Evolutionary conservation across 495 filamentous ascomycete species (phyloP).

Genomic region (Aspergillus diversus): DNA sequence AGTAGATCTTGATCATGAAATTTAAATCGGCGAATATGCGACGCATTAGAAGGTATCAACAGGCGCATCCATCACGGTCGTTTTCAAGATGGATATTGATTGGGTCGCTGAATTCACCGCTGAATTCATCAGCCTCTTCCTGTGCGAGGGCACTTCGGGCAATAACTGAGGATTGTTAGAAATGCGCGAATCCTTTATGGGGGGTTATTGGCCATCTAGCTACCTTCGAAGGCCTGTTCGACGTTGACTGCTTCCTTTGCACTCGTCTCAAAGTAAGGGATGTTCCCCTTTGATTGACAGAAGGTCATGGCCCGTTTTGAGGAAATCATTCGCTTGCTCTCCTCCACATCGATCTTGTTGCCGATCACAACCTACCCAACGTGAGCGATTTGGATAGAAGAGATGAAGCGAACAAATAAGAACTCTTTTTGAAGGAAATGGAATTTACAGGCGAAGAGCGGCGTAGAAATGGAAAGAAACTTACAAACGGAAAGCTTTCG

Average conservation of each 20-base stretch:
- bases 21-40: slow-evolving; percentile 7
- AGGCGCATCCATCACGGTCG: slow-evolving; percentile 89
- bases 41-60: slow-evolving; percentile 53
- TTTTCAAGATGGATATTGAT: slow-evolving; percentile 96
- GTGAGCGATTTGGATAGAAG: slow-evolving; percentile 2
- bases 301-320: slow-evolving; percentile 95
- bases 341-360: slow-evolving; percentile 99
- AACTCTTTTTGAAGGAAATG: no score
- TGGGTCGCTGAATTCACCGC: slow-evolving; percentile 92
- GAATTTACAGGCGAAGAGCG: no score
- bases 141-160: slow-evolving; percentile 92
- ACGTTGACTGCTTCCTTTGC: slow-evolving; percentile 99
- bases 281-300: slow-evolving; percentile 94
- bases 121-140: slow-evolving; percentile 92
- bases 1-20: slow-evolving; percentile 15
- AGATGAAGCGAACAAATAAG: not conserved
- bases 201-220: not conserved
- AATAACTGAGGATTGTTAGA: slow-evolving; percentile 66
- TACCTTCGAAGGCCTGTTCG: slow-evolving; percentile 98
- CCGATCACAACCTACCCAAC: slow-evolving; percentile 78
- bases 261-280: slow-evolving; percentile 99
- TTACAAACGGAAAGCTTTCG: slow-evolving; percentile 96
- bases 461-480: slow-evolving; percentile 31
- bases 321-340: slow-evolving; percentile 95
- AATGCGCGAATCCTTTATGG: slow-evolving; percentile 5